Conservation (phyloP, 2,329 filamentous ascomycete genomes). For the Aspergillus sp. region DNA sequence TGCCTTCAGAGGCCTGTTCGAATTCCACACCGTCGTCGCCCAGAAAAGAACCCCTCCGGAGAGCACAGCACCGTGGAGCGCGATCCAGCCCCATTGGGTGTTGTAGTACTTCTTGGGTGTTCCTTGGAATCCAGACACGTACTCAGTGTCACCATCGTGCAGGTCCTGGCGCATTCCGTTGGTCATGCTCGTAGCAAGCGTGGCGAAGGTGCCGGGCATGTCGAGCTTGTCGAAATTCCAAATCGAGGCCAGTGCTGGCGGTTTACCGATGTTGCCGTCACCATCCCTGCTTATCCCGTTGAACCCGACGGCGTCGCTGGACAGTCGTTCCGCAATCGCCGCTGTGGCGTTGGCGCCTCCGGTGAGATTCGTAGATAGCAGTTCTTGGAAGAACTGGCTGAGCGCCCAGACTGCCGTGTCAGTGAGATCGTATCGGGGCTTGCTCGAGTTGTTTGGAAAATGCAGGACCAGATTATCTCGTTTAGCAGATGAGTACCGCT, state of each 20-base stretch:
- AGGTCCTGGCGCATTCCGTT: neutral
- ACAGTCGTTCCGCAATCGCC: neutral
- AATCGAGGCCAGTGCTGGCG: neutral
- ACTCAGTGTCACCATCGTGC: neutral
- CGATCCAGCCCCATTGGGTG: neutral
- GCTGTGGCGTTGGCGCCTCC: neutral
- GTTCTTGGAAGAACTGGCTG: neutral
- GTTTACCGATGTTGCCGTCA: neutral
- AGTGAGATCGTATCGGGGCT: neutral
- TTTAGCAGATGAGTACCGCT: neutral
- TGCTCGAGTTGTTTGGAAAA: neutral
- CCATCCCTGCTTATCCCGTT: neutral
- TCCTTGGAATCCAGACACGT: neutral
- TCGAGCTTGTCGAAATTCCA: neutral
- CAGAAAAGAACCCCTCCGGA: neutral
- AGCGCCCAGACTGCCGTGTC: neutral
- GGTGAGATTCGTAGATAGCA: neutral
- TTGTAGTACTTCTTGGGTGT: neutral
- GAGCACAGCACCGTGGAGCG: neutral
- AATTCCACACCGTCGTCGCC: neutral
- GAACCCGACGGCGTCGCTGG: neutral
- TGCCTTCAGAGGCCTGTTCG: no score
- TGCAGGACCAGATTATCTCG: neutral
- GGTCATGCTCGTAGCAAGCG: neutral
- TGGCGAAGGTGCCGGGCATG: neutral